Percentiles rank a stretch among this genome's conserved stretches.
phyloP scores from a whole-genome alignment of 805 yeast genomes.

The Hagleromyces aurorensis region DNA sequence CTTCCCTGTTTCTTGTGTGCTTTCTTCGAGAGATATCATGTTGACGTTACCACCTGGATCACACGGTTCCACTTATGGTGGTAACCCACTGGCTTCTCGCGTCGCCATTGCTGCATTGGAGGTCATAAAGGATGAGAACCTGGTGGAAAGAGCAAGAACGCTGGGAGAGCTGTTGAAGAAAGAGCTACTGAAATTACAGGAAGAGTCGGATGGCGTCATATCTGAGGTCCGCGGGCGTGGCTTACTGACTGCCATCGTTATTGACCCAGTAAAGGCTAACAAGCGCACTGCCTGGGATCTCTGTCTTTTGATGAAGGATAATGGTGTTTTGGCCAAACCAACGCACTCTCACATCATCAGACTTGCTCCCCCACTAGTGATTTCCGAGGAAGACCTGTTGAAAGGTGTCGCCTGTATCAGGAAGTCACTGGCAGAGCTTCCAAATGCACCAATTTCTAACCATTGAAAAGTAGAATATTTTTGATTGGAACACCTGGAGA shows the following conservation, averaged over 20 bases:
- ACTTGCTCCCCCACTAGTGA: conserved; percentile 92
- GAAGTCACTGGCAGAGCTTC: conserved; percentile 7
- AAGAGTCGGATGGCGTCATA: conserved; percentile 46
- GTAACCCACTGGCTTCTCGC: conserved; percentile 89
- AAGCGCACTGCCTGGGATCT: conserved; percentile 96
- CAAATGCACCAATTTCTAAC: conserved; percentile 8
- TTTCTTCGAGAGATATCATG: conserved; percentile 88
- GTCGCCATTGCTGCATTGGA: conserved; percentile 91
- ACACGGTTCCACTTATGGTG: conserved; percentile 97
- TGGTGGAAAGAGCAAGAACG: conserved; percentile 66
- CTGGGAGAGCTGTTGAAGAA: conserved; percentile 64
- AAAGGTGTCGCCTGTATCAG: conserved; percentile 70
- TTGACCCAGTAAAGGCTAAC: conserved; percentile 72
- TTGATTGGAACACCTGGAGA: too few relatives aligned
- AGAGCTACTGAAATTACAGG: conserved; percentile 47
- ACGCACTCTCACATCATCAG: conserved; percentile 94
- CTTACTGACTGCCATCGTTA: conserved; percentile 81
- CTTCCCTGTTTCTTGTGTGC: conserved; percentile 82
- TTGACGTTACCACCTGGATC: conserved; percentile 86
- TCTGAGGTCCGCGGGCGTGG: conserved; percentile 76
- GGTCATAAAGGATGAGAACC: conserved; percentile 80
- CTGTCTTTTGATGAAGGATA: conserved; percentile 78
- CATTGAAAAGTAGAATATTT: conserved; percentile 6
- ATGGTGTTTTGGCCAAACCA: conserved; percentile 91
- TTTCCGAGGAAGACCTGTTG: conserved; percentile 74